These are phyloP conservation scores for Chytriomyces sp. DNA, from an alignment of 192 early-diverging fungal genomes.

Conservation along the genomic window DNA sequence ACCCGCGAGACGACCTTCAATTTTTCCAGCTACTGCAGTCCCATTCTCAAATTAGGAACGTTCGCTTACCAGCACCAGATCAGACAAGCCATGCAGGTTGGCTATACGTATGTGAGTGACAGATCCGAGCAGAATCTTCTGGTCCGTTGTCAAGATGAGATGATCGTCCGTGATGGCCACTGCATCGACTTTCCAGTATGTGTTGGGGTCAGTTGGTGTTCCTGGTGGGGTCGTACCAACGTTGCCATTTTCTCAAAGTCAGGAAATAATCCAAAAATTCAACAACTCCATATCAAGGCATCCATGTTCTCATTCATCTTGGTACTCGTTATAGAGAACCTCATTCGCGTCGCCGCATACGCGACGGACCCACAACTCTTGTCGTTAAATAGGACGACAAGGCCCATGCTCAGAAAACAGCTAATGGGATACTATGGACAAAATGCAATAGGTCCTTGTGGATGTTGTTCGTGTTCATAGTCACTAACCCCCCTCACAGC, in stretches of 20 bases:
- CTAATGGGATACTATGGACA: constrained; percentile 15
- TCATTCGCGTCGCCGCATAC: too few species aligned
- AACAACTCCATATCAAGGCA: too few species aligned
- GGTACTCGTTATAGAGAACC: too few species aligned
- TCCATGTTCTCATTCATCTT: not conserved
- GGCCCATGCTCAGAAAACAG: not conserved
- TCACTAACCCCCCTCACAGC: too few species aligned
- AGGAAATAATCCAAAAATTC: too few species aligned
- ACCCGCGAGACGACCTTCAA: constrained; percentile 78
- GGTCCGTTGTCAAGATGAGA: constrained; percentile 72
- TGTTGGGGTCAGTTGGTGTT: constrained; percentile 90
- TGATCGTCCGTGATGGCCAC: constrained; percentile 75
- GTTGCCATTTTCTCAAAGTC: too few species aligned
- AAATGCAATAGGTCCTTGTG: constrained; percentile 10
- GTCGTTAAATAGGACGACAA: too few species aligned
- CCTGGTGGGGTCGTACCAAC: too few species aligned
- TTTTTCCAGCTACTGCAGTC: constrained; percentile 84
- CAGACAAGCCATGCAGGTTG: constrained; percentile 52
- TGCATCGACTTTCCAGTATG: constrained; percentile 77
- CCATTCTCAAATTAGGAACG: too few species aligned
- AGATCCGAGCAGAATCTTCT: constrained; percentile 65
- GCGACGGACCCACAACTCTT: too few species aligned
- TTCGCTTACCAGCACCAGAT: constrained; percentile 56
- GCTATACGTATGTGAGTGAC: constrained; percentile 66
- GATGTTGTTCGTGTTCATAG: too few species aligned